Evolutionary conservation across 1,284 basidiomycete genomes (phyloP), one percentile per base, ranked within the genome.

Genomic region (Melampsora americana): DNA sequence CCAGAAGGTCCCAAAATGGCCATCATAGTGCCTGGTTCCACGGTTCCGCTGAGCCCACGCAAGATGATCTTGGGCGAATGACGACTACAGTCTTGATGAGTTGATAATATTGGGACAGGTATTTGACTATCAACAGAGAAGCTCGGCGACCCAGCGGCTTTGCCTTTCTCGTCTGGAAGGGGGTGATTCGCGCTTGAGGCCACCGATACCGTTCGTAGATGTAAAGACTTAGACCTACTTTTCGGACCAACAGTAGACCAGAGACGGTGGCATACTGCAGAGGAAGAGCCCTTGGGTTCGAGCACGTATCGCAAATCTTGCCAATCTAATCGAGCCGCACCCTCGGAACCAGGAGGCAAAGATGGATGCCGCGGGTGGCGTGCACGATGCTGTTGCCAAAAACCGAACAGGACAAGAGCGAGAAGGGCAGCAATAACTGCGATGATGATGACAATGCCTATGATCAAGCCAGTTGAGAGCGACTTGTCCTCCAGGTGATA

Each of bases 401-500:
- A 86, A 0, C 92, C 93, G 79, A 89, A 85, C 1, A 86, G 70
- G 9, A 93, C 80, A 35, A 89, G 82, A 0, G 84, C 82, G 5
- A 93, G 81, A 0, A 89, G 87, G 1, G 88, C 79, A 0, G 87
- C 82, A n/a, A 90, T 72, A 53, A 95, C 81, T 0, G 83, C 86
- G 20, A 92, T 90, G 2, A 95, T 88, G 35, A 93, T 90, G 0
- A 89, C 92, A 23, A 95, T 84, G 18, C 93, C 93, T 44, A 90
- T 92, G 77, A 95, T 92, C 20, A 95, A 92, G 1, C 93, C 92
- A 0, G 88, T 86, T 72, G 88, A 87, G 2, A 95, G 87, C 30
- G 83, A 81, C 30, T 82, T 84, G 18, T 81, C 80, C 5, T 79
- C 76, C 4, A 70, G 71, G 62, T 78, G 65, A 42, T 42, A 4